Evolutionary conservation across 495 filamentous ascomycete species (phyloP).

Genomic region (Penicillium bialowiezense): DNA sequence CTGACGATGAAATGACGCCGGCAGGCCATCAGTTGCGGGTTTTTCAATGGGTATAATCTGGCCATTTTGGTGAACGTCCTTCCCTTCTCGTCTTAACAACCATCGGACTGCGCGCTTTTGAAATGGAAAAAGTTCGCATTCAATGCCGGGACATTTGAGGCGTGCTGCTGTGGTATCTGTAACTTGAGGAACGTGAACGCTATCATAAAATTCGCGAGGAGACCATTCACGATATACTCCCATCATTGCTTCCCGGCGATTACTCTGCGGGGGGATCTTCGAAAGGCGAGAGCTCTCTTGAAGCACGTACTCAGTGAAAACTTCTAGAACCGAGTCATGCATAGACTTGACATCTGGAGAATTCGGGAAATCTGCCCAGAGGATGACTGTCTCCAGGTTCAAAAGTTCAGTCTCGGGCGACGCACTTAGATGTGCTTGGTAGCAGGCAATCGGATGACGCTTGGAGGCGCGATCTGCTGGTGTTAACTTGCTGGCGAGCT

Average conservation of each 20-base stretch:
- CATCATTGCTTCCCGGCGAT: slow-evolving; percentile 14
- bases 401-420: slow-evolving; percentile 17
- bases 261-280: background rate
- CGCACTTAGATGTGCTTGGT: slow-evolving; percentile 30
- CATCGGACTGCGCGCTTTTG: slow-evolving; percentile 70
- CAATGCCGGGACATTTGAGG: slow-evolving; percentile 40
- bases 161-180: slow-evolving; percentile 33
- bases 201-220: slow-evolving; percentile 62
- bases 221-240: slow-evolving; percentile 33
- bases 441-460: slow-evolving; percentile 25
- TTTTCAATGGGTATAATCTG: slow-evolving; percentile 16
- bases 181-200: slow-evolving; percentile 55
- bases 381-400: slow-evolving; percentile 25
- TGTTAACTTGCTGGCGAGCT: slow-evolving; percentile 15
- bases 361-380: slow-evolving; percentile 42
- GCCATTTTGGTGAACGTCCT: slow-evolving; percentile 35
- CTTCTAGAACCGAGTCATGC: slow-evolving; percentile 14
- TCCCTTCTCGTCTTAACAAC: slow-evolving; percentile 61
- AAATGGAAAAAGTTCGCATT: slow-evolving; percentile 64
- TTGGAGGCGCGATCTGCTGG: slow-evolving; percentile 27
- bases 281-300: slow-evolving; percentile 13
- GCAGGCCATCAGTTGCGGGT: slow-evolving; percentile 18
- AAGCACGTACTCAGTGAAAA: slow-evolving; percentile 32
- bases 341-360: slow-evolving; percentile 20
- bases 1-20: slow-evolving; percentile 33